Conservation (phyloP, 1,139 yeast genomes). For the Sporopachydermia cereana region DNA sequence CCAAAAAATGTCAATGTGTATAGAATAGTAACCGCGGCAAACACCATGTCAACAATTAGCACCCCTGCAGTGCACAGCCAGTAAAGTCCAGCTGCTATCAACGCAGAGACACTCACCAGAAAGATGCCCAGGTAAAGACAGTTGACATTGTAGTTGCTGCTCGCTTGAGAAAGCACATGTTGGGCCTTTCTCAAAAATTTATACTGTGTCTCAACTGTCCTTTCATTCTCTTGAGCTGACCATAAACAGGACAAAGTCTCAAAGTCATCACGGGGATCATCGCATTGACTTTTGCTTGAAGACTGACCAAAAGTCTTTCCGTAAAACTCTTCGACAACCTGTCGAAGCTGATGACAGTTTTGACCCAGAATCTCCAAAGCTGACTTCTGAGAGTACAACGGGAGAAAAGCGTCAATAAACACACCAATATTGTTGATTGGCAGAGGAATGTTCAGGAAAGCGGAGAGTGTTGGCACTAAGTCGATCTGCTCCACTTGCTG, state of each 20-base stretch:
- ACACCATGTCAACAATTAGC: slow-evolving; percentile 15
- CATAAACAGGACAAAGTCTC: slow-evolving; percentile 13
- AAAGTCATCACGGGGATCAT: slow-evolving; percentile 9
- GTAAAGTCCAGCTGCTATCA: slow-evolving; percentile 19
- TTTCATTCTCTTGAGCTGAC: slow-evolving; percentile 9
- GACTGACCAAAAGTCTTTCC: slow-evolving; percentile 8
- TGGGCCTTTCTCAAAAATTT: slow-evolving; percentile 41
- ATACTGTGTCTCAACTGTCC: slow-evolving; percentile 18
- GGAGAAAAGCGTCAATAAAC: slow-evolving; percentile 44
- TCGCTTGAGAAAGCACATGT: slow-evolving; percentile 43
- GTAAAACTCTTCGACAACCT: slow-evolving; percentile 19
- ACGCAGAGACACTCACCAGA: slow-evolving; percentile 23
- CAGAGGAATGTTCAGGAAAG: slow-evolving; percentile 64
- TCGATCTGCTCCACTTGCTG: slow-evolving; percentile 64
- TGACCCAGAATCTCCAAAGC: slow-evolving; percentile 34
- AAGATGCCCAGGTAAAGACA: slow-evolving; percentile 40
- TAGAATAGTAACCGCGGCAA: slow-evolving; percentile 27
- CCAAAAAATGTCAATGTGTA: slow-evolving; percentile 66
- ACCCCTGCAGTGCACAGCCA: slow-evolving; percentile 10
- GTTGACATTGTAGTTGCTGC: slow-evolving; percentile 59
- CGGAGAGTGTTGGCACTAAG: slow-evolving; percentile 73
- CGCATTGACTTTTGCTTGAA: slow-evolving; percentile 9
- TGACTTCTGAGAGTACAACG: slow-evolving; percentile 32
- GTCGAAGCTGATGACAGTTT: slow-evolving; percentile 52
- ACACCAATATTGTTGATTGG: slow-evolving; percentile 83